Evolutionary conservation across 805 yeast genomes (phyloP).

Genomic region (Candida nonsorbophila): DNA sequence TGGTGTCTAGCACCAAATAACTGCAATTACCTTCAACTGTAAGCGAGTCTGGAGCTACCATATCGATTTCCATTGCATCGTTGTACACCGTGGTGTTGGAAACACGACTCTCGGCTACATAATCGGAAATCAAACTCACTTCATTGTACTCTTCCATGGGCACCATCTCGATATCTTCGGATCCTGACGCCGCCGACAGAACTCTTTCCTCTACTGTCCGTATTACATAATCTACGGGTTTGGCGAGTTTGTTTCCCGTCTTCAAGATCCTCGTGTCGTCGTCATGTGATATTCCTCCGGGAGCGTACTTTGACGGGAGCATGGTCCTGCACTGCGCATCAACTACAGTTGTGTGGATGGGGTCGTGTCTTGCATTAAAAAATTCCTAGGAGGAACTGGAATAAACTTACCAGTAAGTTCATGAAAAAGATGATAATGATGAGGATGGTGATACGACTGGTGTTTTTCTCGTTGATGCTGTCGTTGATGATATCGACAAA

Average conservation of each 20-base stretch:
- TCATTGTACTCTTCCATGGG: conserved; percentile 44
- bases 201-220: conserved; percentile 20
- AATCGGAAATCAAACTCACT: conserved; percentile 39
- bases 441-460: conserved; percentile 88
- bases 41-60: conserved; percentile 11
- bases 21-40: conserved; percentile 20
- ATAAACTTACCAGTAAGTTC: conserved; percentile 69
- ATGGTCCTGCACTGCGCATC: not conserved
- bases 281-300: conserved; percentile 22
- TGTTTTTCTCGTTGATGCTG: conserved; percentile 87
- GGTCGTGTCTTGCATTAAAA: conserved; percentile 8
- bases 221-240: conserved; percentile 17
- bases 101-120: conserved; percentile 11
- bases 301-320: conserved; percentile 35
- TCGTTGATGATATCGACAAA: conserved; percentile 90
- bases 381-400: conserved; percentile 60
- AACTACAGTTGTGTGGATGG: not conserved
- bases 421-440: conserved; percentile 76
- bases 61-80: conserved; percentile 15
- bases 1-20: conserved; percentile 72
- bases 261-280: conserved; percentile 22
- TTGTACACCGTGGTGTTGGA: conserved; percentile 4
- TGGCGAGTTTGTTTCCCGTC: conserved; percentile 12
- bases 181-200: conserved; percentile 12
- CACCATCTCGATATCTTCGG: conserved; percentile 44